Evolutionary conservation across 2,329 filamentous ascomycete genomes (phyloP), one percentile per base, ranked within the genome.

Genomic region (Phaeosphaeriaceae sp.): DNA sequence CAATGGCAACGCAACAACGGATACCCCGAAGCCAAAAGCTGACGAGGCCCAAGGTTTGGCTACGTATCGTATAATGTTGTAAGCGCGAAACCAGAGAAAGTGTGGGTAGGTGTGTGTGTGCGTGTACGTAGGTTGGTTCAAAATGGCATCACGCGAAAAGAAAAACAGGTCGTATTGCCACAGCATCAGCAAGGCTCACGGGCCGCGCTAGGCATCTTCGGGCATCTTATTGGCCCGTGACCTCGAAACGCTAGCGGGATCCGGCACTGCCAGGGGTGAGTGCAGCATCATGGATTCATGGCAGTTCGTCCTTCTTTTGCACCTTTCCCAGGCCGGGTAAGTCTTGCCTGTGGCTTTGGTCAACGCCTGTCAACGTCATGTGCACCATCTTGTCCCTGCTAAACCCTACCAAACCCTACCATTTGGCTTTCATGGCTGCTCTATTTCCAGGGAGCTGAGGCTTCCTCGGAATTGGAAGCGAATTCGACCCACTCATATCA

Each of bases 351-450:
- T 52, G 54, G 46, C 53, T 42, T 29, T 45, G 54, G 53, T 57
- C 46, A 20, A 54, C 50, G 56, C 39, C 60, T 63, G 59, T 60
- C 53, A 66, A 69, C 68, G 68, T 72, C 68, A 72, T 71, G 68
- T 69, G 68, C 61, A 53, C 58, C 48, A 47, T 41, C 44, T 26
- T 39, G 48, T 40, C 23, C 23, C 23, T 26, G 23, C 23, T 9
- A 26, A 26, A n/a, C n/a, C 42, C 50, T 45, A 46, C 44, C 56
- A 59, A 50, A 54, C 43, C 48, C 34, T 46, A 36, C 48, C 50
- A 41, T 42, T 54, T 54, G 50, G 54, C 59, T 52, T 56, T 42
- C 17, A 32, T 41, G 42, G 15, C 17, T 12, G 53, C 60, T 54
- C 60, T 62, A 63, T 64, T 63, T 68, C 56, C 58, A 60, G 58